Evolutionary conservation across 768 basidiomycete genomes (phyloP), one percentile per base, ranked within the genome.

Genomic region (Clitopilus hobsonii): DNA sequence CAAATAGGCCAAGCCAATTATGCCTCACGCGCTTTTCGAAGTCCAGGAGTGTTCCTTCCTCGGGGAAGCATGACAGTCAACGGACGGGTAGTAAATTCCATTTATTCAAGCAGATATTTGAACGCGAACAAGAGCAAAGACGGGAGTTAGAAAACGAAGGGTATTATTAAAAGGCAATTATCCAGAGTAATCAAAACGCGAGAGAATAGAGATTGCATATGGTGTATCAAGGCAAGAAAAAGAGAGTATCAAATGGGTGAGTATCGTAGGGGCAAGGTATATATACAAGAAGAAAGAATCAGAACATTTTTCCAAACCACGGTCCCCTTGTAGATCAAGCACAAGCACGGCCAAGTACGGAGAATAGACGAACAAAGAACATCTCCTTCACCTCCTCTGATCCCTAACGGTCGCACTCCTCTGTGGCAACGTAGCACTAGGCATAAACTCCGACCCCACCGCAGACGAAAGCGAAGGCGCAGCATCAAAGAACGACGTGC

Each of bases 401-500:
- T 45, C 41, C 22, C 41, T 45, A 24, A 57, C 41, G 25, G 53
- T 45, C 11, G 58, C 32, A 32, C 54, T 60, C 38, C 54, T 56
- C 13, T 27, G 32, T 26, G 49, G 55, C n/a, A 52, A 38, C 25
- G 51, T 58, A 1, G 61, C 51, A 14, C 47, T 50, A 10, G 49
- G 30, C 23, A 52, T 49, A 51, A 62, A 61, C 41, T 64, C 63
- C 6, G 61, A 27, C 11, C 63, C 63, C 16, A 61, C 55, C 5
- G 38, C 47, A 18, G 61, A 61, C 6, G 61, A 60, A 14, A 59
- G 25, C n/a, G n/a, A n/a, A 6, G 58, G 55, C 23, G 63, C 55
- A 13, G 61, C 30, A 25, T 64, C 63, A 48, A 61, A 61, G 54
- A 62, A 64, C 24, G 61, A 64, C 13, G 60, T 10, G 18, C 49